Evolutionary conservation across 129 eudicot genomes (phyloP), one percentile per base, ranked within the genome.

Genomic region (Flaveria robusta): DNA sequence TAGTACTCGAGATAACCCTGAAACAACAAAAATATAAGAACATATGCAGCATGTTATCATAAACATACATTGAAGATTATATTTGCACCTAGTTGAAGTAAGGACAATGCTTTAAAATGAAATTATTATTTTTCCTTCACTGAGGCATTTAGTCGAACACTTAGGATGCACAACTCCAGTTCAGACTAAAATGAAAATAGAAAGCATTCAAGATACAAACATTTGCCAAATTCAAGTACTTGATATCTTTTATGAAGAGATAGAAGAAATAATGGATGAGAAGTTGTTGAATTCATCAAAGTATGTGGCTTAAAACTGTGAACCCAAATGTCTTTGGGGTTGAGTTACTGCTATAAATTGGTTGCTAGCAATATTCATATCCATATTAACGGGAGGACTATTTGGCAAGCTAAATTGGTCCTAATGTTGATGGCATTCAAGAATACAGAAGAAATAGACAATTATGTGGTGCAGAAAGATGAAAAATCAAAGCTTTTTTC

Each of bases 71-170:
- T 19, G 29, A 16, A 47, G 15, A 49, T 9, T 67, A 20, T 67
- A 18, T 14, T 67, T 67, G 12, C 55, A 43, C n/a, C 26, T 22
- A 4, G 10, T 49, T 70, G 26, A 70, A n/a, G 23, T 16, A 47
- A 49, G 18, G 47, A 34, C 18, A 27, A 71, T 27, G 49, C 47
- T 29, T 52, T 71, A 63, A 50, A 54, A 27, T 2, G 34, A 52
- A 50, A 51, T 2, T 51, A 0, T 2, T 51, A 4, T 70, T 47
- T 15, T 16, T 9, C 9, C 9, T 43, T 62, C 15, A 47, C 47
- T 74, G 70, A 74, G 24, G 26, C 79, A 74, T 75, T 75, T 46
- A 5, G 72, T 75, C 39, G 60, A 75, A 75, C 79, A 63, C 49
- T 34, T 63, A 20, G 65, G 51, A 75, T 49, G 26, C 18, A 20